phyloP scores from a whole-genome alignment of 306 rosid species.

The Citrullus mucosospermus region DNA sequence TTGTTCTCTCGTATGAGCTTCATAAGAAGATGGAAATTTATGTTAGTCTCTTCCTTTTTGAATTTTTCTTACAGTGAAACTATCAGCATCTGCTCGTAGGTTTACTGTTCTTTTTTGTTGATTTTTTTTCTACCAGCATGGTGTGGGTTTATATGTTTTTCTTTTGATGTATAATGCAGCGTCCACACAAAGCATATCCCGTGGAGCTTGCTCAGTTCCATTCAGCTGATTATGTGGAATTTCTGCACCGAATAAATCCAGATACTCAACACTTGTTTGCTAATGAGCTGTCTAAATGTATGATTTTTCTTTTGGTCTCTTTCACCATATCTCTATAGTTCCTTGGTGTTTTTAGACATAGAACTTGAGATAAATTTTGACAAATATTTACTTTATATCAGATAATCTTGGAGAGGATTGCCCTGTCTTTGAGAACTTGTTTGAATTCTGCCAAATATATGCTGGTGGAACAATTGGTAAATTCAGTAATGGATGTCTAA shows the following conservation, averaged over 20 bases:
- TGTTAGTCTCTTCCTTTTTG: slow-evolving; percentile 35
- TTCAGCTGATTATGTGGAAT: slow-evolving; percentile 83
- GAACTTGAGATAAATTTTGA: not conserved
- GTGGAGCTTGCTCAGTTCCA: slow-evolving; percentile 99
- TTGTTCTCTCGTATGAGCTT: slow-evolving; percentile 91
- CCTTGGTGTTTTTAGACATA: not conserved
- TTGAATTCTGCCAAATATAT: slow-evolving; percentile 96
- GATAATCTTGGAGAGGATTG: slow-evolving; percentile 99
- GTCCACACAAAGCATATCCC: slow-evolving; percentile 98
- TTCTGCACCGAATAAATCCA: slow-evolving; percentile 85
- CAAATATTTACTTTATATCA: slow-evolving; percentile 13
- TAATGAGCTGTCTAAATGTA: slow-evolving; percentile 68
- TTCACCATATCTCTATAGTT: not conserved
- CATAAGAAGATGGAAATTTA: slow-evolving; percentile 95
- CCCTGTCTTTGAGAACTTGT: slow-evolving; percentile 89
- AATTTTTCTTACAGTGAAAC: not conserved
- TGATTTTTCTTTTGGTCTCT: not conserved
- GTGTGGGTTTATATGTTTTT: not conserved
- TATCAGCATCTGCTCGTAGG: not conserved
- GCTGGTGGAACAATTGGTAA: slow-evolving; percentile 97
- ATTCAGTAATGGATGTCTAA: not conserved
- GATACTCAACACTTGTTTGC: slow-evolving; percentile 75
- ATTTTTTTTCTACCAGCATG: not conserved
- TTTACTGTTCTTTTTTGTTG: slow-evolving; percentile 5
- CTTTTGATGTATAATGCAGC: slow-evolving; percentile 36